Evolutionary conservation across 140 eudicot genomes (phyloP).

Genomic region (Anethum foeniculum): DNA sequence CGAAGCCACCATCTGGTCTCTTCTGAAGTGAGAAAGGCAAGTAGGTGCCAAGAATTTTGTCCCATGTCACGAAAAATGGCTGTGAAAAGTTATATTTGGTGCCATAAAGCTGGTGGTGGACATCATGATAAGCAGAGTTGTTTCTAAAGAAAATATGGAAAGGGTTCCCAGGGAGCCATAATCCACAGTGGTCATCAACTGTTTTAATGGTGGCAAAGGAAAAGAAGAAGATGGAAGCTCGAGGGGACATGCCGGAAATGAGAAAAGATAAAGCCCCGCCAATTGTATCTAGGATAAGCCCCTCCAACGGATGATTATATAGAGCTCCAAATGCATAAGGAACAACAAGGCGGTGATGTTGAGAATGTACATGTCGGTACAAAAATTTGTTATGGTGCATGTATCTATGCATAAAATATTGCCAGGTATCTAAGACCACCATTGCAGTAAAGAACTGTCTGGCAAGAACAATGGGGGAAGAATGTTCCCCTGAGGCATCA

Average conservation of each 20-base stretch:
- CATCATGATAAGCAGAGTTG: slow-evolving; percentile 56
- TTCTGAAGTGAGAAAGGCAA: slow-evolving; percentile 49
- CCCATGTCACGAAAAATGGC: slow-evolving; percentile 63
- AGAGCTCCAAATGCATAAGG: slow-evolving; percentile 63
- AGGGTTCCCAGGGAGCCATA: slow-evolving; percentile 51
- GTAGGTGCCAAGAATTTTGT: slow-evolving; percentile 44
- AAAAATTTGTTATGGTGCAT: slow-evolving; percentile 59
- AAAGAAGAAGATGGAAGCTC: slow-evolving; percentile 56
- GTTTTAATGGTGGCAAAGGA: slow-evolving; percentile 61
- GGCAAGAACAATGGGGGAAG: slow-evolving; percentile 30
- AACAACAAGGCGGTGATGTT: slow-evolving; percentile 53
- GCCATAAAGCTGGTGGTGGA: slow-evolving; percentile 61
- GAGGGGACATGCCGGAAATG: slow-evolving; percentile 55
- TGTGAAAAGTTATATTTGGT: slow-evolving; percentile 54
- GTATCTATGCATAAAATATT: slow-evolving; percentile 57
- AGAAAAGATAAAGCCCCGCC: slow-evolving; percentile 64
- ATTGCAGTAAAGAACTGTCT: slow-evolving; percentile 41
- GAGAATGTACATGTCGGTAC: slow-evolving; percentile 50
- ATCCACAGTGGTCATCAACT: slow-evolving; percentile 60
- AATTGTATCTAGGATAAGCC: slow-evolving; percentile 49
- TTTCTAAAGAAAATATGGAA: slow-evolving; percentile 48
- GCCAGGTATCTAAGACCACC: slow-evolving; percentile 56
- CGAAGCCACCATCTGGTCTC: slow-evolving; percentile 48
- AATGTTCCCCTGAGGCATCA: slow-evolving; percentile 15
- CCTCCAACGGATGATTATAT: slow-evolving; percentile 62